Percentiles rank a stretch among this genome's conserved stretches.
Conservation (phyloP, 768 basidiomycete species). For the Gelatoporia subvermispora region DNA sequence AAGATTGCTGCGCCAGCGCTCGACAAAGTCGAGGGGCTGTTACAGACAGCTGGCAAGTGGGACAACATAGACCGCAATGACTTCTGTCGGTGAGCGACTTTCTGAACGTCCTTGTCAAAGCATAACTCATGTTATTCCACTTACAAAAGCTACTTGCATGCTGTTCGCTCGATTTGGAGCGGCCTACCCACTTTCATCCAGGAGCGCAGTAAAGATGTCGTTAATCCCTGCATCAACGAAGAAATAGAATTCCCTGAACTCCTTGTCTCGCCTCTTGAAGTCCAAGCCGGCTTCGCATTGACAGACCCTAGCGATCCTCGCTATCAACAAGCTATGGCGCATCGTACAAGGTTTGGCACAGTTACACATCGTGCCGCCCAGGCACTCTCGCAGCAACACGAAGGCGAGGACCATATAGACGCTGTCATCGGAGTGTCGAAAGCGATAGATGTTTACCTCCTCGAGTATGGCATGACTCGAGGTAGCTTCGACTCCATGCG, state of each 20-base stretch:
- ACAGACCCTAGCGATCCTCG: conserved; percentile 69
- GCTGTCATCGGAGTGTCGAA: conserved; percentile 69
- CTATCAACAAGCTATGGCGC: conserved; percentile 56
- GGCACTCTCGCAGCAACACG: conserved; percentile 53
- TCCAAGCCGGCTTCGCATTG: conserved; percentile 72
- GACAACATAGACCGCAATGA: conserved; percentile 67
- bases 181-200: conserved; percentile 70
- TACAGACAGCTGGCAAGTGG: conserved; percentile 54
- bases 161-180: conserved; percentile 70
- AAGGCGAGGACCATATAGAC: conserved; percentile 82
- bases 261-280: conserved; percentile 57
- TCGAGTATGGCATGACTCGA: conserved; percentile 64
- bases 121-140: conserved; percentile 1
- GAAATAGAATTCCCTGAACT: conserved; percentile 69
- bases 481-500: conserved; percentile 57
- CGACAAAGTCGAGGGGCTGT: conserved; percentile 58
- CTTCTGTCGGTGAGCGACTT: conserved; percentile 65
- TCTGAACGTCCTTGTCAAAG: background rate
- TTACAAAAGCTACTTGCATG: conserved; percentile 54
- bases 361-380: conserved; percentile 64
- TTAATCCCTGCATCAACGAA: conserved; percentile 51
- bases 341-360: conserved; percentile 62
- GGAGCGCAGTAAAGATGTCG: conserved; percentile 51
- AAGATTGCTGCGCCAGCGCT: conserved; percentile 62
- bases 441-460: conserved; percentile 70